Conservation (phyloP, 2,329 filamentous ascomycete genomes). For the Aurifilum marmelostoma region DNA sequence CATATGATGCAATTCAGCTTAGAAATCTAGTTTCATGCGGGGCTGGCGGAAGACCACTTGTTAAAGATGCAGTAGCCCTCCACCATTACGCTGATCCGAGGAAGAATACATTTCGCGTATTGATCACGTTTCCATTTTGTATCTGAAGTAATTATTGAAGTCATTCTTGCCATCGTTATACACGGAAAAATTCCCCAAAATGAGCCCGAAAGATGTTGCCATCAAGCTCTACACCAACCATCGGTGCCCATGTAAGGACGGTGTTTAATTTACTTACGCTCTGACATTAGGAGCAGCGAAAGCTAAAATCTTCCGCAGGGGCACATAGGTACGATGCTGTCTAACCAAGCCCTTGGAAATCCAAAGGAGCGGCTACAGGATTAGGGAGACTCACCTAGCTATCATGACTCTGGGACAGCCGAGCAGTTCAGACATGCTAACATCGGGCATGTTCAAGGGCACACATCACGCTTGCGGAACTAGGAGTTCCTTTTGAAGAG, state of each 20-base stretch:
- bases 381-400: no score
- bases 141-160: background rate
- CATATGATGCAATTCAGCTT: constrained; percentile 26
- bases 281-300: background rate
- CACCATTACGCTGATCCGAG: background rate
- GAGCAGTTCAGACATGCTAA: background rate
- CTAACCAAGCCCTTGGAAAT: constrained; percentile 49
- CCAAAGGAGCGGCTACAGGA: constrained; percentile 45
- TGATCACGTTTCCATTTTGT: background rate
- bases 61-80: background rate
- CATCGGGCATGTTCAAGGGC: constrained; percentile 52
- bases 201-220: constrained; percentile 43
- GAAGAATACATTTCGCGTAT: background rate
- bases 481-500: constrained; percentile 68
- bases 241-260: constrained; percentile 61
- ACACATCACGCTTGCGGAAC: constrained; percentile 71
- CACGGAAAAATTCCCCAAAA: constrained; percentile 29
- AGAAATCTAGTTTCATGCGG: constrained; percentile 14
- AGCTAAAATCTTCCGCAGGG: background rate
- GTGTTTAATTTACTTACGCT: background rate
- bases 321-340: constrained; percentile 8
- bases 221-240: constrained; percentile 74
- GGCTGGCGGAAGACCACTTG: background rate
- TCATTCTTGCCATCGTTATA: background rate
- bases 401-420: background rate